Evolutionary conservation across 2,329 filamentous ascomycete genomes (phyloP).

Genomic region (Colletotrichum incanum): DNA sequence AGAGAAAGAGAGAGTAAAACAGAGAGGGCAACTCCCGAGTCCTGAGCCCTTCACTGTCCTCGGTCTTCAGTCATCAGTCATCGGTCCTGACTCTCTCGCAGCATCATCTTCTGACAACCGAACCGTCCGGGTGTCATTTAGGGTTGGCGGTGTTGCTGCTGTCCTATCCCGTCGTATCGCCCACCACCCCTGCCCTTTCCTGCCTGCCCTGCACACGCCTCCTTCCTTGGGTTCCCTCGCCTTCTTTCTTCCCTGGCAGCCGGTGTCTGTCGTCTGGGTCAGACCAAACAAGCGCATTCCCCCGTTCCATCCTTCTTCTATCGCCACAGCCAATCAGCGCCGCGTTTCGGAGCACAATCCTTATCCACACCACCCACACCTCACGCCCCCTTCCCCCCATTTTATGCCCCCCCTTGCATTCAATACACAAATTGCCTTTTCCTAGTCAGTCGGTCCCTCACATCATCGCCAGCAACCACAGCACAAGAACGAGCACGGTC

Average conservation of each 20-base stretch:
- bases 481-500: constrained; percentile 2
- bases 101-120: constrained; percentile 1
- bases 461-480: constrained; percentile 32
- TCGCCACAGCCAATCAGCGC: constrained; percentile 12
- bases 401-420: constrained; percentile 39
- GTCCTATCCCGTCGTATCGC: constrained; percentile 10
- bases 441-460: constrained; percentile 41
- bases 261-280: constrained; percentile 33
- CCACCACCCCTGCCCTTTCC: neutral
- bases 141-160: constrained; percentile 19
- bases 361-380: constrained; percentile 33
- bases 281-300: constrained; percentile 39
- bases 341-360: neutral
- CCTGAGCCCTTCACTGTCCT: neutral
- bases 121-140: constrained; percentile 35
- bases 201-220: neutral
- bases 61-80: neutral
- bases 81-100: constrained; percentile 25
- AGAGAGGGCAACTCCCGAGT: neutral
- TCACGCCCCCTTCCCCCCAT: constrained; percentile 26
- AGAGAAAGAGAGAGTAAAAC: neutral
- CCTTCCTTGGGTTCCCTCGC: constrained; percentile 33
- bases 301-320: constrained; percentile 22
- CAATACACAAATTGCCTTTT: constrained; percentile 43
- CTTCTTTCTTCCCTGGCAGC: constrained; percentile 38